Evolutionary conservation across 1,139 yeast genomes (phyloP), one percentile per base, ranked within the genome.

Genomic region (Candida sp.): DNA sequence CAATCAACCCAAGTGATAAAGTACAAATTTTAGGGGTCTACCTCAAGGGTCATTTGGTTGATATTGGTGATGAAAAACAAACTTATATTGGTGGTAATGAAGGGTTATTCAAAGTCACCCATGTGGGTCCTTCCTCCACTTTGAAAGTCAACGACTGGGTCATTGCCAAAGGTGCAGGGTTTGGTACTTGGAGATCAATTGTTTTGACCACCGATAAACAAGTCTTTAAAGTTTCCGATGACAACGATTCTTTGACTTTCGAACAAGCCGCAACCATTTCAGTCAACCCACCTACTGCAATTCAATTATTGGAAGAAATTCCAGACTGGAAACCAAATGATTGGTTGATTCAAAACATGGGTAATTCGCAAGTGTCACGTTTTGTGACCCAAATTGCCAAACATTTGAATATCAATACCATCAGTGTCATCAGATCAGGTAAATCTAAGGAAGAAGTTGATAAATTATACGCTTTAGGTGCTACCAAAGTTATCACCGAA

Each of bases 11-110:
- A 0, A 86, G 96, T 0, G 98, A 91, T 58, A 75, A 89, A 60
- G 87, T 87, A 58, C 97, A 90, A 64, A 73, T 91, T 50, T 90
- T 87, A 59, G 97, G 97, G n/a, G 95, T 87, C 0, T 91, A 91
- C 54, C 96, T 97, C 0, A 81, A 90, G n/a, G 79, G 73, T 52
- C 5, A 11, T 7, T 37, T 37, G 25, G 23, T 15, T 3, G 74
- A 70, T 19, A 68, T 79, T 36, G 82, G 84, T 5, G 77, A 88
- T 3, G 57, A 64, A 4, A 76, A 73, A 35, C 89, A 93, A 1
- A 69, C 79, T 34, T 93, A 93, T 1, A 82, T 88, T 43, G 90
- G 89, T 27, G 98, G 98, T 44, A 91, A 66, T 46, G 73, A 68
- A 49, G 72, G 71, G 5, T 55, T 61, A 4, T 64, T 56, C 46